These are phyloP conservation scores for Phytophthora europaea DNA, from an alignment of 352 stramenopile genomes.

Conservation along the genomic window DNA sequence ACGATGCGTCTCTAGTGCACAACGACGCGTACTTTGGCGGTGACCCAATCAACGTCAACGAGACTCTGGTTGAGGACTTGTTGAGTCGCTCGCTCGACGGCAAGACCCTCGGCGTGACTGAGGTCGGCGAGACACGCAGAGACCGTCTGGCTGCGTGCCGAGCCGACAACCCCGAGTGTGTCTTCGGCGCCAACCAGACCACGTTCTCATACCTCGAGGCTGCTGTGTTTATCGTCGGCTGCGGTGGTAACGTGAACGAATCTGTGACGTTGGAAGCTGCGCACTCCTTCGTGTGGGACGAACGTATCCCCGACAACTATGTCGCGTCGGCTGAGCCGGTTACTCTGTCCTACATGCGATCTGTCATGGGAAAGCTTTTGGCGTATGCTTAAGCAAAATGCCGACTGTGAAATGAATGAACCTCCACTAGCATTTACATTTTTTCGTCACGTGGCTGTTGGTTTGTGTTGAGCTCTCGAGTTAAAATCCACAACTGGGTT, in stretches of 20 bases:
- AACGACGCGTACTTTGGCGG: slow-evolving; percentile 34
- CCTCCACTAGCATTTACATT: too few relatives aligned
- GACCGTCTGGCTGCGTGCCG: slow-evolving; percentile 36
- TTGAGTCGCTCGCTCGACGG: slow-evolving; percentile 28
- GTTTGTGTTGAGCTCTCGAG: too few relatives aligned
- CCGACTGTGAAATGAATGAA: too few relatives aligned
- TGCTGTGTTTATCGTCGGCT: slow-evolving; percentile 39
- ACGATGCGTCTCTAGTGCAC: slow-evolving; percentile 53
- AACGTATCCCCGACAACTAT: slow-evolving; percentile 47
- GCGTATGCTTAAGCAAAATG: slow-evolving; percentile 4
- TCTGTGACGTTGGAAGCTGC: slow-evolving; percentile 38
- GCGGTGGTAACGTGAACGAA: slow-evolving; percentile 43
- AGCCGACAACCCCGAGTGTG: slow-evolving; percentile 44
- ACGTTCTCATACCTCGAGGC: slow-evolving; percentile 40
- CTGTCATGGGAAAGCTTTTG: slow-evolving; percentile 19
- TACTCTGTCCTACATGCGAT: slow-evolving; percentile 28
- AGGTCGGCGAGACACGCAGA: slow-evolving; percentile 21
- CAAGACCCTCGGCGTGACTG: slow-evolving; percentile 26
- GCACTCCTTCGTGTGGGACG: slow-evolving; percentile 44
- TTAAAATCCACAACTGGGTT: too few relatives aligned
- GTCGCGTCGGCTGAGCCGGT: slow-evolving; percentile 27
- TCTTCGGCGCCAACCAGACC: slow-evolving; percentile 29
- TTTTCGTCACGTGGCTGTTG: too few relatives aligned
- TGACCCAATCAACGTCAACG: slow-evolving; percentile 33
- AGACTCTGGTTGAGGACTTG: slow-evolving; percentile 30